A percentile compares a stretch with the other conserved stretches of the same genome.
These are phyloP conservation scores for Dacryopinax spathularia DNA, from an alignment of 768 basidiomycete genomes.

Conservation along the genomic window DNA sequence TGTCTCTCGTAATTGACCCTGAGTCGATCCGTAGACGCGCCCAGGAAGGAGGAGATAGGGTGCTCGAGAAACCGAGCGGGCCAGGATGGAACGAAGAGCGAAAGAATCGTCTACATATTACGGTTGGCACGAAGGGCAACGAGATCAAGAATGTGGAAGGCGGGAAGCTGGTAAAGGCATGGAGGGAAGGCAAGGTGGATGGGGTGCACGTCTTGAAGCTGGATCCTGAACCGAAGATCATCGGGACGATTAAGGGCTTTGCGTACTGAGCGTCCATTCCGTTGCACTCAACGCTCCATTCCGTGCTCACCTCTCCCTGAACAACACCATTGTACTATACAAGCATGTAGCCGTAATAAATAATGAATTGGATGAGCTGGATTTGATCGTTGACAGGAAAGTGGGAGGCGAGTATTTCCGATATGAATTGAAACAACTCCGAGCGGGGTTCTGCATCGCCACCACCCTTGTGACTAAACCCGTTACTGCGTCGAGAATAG, in stretches of 20 bases:
- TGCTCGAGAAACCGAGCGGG: slow-evolving; percentile 30
- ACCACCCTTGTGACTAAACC: not conserved
- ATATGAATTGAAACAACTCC: too few species aligned
- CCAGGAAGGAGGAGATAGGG: slow-evolving; percentile 21
- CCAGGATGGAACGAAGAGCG: slow-evolving; percentile 26
- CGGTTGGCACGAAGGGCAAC: slow-evolving; percentile 55
- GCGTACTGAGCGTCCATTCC: not conserved
- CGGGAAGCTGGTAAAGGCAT: slow-evolving; percentile 43
- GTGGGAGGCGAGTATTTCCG: too few species aligned
- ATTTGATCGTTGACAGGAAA: not conserved
- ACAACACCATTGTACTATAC: not conserved
- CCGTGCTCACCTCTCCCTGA: not conserved
- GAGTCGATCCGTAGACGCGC: slow-evolving; percentile 31
- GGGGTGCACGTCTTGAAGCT: not conserved
- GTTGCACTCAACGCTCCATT: not conserved
- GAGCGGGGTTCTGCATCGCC: not conserved
- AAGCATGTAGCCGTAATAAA: not conserved
- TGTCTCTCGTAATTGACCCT: slow-evolving; percentile 58
- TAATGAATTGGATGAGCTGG: not conserved
- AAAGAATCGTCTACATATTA: slow-evolving; percentile 56
- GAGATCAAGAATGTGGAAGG: slow-evolving; percentile 55
- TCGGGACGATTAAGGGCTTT: not conserved
- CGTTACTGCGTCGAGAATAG: not conserved
- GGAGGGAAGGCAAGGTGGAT: slow-evolving; percentile 25
- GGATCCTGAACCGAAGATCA: not conserved